Percentiles rank a stretch among this genome's conserved stretches.
These are phyloP conservation scores for Solanum chiquidenum DNA, from an alignment of 257 asterid genomes.

Conservation along the genomic window DNA sequence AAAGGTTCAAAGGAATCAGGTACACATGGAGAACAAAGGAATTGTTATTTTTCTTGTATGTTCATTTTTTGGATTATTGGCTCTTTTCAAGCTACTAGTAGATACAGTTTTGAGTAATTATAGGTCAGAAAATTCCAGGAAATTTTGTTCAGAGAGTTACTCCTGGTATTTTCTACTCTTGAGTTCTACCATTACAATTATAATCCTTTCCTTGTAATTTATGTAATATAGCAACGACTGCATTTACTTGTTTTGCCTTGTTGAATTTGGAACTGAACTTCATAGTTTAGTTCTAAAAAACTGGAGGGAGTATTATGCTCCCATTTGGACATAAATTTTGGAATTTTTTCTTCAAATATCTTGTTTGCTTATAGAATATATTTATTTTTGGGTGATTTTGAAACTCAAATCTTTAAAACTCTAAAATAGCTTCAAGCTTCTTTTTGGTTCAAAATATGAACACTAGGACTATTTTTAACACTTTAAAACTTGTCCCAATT, in stretches of 20 bases:
- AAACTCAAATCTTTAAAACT: background rate
- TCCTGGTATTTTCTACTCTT: conserved; percentile 66
- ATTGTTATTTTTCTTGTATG: conserved; percentile 52
- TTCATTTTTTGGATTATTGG: conserved; percentile 44
- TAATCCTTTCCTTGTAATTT: conserved; percentile 45
- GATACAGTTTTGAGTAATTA: conserved; percentile 27
- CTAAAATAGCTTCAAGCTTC: background rate
- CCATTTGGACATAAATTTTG: background rate
- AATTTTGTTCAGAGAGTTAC: conserved; percentile 52
- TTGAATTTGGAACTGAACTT: background rate
- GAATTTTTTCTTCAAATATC: background rate
- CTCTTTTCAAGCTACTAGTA: conserved; percentile 31
- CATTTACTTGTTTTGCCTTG: background rate
- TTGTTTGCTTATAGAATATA: background rate
- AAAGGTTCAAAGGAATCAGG: conserved; percentile 41
- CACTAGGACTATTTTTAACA: background rate
- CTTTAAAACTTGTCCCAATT: background rate
- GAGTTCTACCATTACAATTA: conserved; percentile 35
- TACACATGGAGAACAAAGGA: conserved; percentile 80
- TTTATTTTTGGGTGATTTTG: background rate
- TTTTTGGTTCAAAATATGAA: background rate
- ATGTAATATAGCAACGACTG: background rate
- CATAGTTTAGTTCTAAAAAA: background rate
- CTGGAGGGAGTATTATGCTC: background rate
- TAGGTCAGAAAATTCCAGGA: conserved; percentile 39